These are phyloP conservation scores for Epichloe typhina DNA, from an alignment of 2,329 filamentous ascomycete genomes.

Conservation along the genomic window DNA sequence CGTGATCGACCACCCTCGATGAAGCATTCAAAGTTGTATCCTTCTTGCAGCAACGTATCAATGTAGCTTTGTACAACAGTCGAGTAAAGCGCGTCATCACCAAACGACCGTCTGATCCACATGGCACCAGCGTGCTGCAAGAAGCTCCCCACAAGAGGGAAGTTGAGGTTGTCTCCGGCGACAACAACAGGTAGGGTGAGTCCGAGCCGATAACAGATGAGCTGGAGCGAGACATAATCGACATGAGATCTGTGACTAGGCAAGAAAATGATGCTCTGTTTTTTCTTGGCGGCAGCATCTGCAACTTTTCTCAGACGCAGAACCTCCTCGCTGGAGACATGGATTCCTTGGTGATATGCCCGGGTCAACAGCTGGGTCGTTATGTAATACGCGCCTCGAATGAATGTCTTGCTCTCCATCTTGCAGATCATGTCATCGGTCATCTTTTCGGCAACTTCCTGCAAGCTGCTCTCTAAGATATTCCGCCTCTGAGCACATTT, in stretches of 20 bases:
- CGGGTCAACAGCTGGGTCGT: conserved; percentile 77
- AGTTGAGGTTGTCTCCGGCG: conserved; percentile 91
- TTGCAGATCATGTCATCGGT: conserved; percentile 98
- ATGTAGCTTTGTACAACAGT: conserved; percentile 95
- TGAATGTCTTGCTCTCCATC: conserved; percentile 89
- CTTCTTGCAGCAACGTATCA: conserved; percentile 77
- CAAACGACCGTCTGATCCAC: conserved; percentile 90
- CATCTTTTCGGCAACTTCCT: conserved; percentile 73
- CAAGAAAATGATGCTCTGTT: conserved; percentile 90
- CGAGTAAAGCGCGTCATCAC: conserved; percentile 78
- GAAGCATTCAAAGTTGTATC: conserved; percentile 94
- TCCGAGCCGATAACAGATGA: conserved; percentile 90
- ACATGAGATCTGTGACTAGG: conserved; percentile 92
- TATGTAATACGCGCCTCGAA: conserved; percentile 83
- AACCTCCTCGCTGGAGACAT: conserved; percentile 91
- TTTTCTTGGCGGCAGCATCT: conserved; percentile 72
- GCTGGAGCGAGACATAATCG: conserved; percentile 87
- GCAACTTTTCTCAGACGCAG: conserved; percentile 70
- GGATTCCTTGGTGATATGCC: conserved; percentile 93
- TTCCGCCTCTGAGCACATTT: conserved; percentile 41
- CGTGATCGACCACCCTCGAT: conserved; percentile 89
- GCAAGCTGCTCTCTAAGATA: conserved; percentile 59
- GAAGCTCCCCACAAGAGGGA: conserved; percentile 79
- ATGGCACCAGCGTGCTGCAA: conserved; percentile 93
- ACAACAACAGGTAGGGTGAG: conserved; percentile 84